Evolutionary conservation across 2,329 filamentous ascomycete genomes (phyloP), one percentile per base, ranked within the genome.

Genomic region (Beauveria brongniartii): DNA sequence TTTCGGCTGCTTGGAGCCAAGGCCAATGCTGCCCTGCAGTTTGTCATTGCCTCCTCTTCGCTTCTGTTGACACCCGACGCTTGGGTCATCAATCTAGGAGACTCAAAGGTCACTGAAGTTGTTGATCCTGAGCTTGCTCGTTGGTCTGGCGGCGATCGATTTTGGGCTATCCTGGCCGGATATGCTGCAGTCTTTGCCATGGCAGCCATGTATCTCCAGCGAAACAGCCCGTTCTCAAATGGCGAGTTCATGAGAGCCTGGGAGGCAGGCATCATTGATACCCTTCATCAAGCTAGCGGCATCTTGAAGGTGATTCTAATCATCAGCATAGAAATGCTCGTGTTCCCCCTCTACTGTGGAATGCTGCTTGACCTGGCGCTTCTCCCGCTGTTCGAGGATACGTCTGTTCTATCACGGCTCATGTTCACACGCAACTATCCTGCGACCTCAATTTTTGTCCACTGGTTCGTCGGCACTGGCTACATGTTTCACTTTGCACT

Each of bases 401-500:
- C 91, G 0, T 92, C 89, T 0, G 74, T 97, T 56, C 82, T 82
- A 64, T 91, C 90, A 8, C 85, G 94, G 24, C 77, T 96, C 56
- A 77, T 85, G 4, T 99, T 96, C 69, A 91, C 91, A 2, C 78
- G 84, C 59, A 81, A 85, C 63, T 91, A 88, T 63, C 94, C 94
- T 0, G 82, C 93, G 66, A 97, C 92, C 0, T 96, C 93, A 16
- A 85, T 95, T 16, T 99, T 99, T 72, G 89, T 97, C 57, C 94
- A 99, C 73, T 99, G 94, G 94, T 99, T 99, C 70, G 88, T 97
- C 61, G 94, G 94, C 54, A 99, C 94, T 3, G 96, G 92, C 64
- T 99, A 99, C 74, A 99, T 99, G 95, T 99, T 99, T 76, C 94
- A 99, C 72, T 99, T 99, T 72, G 94, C 94, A 5, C 82, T 99